Conservation (phyloP, 1,284 basidiomycete species). For the Microbotryum saponariae region DNA sequence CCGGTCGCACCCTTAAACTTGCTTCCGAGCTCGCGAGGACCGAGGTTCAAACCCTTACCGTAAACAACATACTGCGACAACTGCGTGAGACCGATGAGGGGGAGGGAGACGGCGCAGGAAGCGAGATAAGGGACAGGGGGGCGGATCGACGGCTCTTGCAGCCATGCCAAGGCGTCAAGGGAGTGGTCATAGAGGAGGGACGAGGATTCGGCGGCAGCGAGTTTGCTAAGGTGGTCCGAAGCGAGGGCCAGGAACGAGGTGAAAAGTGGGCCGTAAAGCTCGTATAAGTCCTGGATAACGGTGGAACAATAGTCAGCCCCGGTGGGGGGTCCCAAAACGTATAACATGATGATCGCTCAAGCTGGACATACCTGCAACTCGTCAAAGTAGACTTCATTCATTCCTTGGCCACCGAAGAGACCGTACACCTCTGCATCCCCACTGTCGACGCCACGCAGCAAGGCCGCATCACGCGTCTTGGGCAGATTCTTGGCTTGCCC, state of each 20-base stretch:
- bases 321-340: not conserved
- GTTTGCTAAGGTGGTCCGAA: conserved; percentile 51
- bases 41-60: conserved; percentile 26
- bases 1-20: conserved; percentile 81
- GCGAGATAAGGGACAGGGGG: conserved; percentile 84
- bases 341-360: not conserved
- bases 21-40: conserved; percentile 67
- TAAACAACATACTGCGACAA: conserved; percentile 79
- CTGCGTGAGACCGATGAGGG: conserved; percentile 91
- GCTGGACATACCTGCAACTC: conserved; percentile 53
- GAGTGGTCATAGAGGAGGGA: conserved; percentile 60
- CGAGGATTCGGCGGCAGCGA: conserved; percentile 43
- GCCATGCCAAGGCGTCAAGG: conserved; percentile 76
- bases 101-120: conserved; percentile 88
- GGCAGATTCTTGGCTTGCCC: conserved; percentile 53
- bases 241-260: conserved; percentile 58
- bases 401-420: conserved; percentile 96
- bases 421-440: conserved; percentile 78
- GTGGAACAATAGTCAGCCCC: no score
- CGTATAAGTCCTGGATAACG: conserved; percentile 62
- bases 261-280: conserved; percentile 79
- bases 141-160: conserved; percentile 58
- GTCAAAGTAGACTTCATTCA: conserved; percentile 96
- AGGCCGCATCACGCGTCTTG: conserved; percentile 59
- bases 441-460: conserved; percentile 61